Conservation (phyloP, 305 asterid genomes). For the Rubia tinctorum region DNA sequence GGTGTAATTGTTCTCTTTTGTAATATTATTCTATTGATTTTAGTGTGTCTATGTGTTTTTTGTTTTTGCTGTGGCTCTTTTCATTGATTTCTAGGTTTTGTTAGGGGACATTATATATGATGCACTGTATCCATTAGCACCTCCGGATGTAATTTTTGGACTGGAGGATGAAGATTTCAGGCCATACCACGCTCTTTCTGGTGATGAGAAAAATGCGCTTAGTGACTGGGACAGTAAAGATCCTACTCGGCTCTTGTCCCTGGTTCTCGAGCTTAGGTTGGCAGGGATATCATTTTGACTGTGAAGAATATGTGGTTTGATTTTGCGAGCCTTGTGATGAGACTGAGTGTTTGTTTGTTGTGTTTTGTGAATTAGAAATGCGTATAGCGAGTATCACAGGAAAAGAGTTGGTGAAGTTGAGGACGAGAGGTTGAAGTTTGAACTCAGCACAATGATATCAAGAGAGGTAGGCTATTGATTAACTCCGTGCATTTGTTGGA, state of each 20-base stretch:
- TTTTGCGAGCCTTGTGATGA: neutral
- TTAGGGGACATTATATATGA: conserved; percentile 86
- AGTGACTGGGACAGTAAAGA: conserved; percentile 78
- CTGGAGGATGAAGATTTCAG: conserved; percentile 68
- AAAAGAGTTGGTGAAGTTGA: conserved; percentile 68
- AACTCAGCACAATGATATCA: conserved; percentile 71
- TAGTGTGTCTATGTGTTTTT: too few species aligned
- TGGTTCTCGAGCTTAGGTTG: conserved; percentile 78
- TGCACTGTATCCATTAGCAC: conserved; percentile 77
- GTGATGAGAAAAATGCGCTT: conserved; percentile 39
- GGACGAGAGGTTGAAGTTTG: conserved; percentile 82
- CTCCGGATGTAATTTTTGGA: conserved; percentile 82
- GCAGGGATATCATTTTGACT: neutral
- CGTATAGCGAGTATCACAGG: conserved; percentile 65
- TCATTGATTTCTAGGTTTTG: conserved; percentile 1
- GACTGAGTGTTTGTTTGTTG: conserved; percentile 13
- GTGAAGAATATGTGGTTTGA: neutral
- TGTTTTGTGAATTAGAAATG: conserved; percentile 41
- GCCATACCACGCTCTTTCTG: conserved; percentile 36
- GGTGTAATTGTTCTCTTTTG: conserved; percentile 47
- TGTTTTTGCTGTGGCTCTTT: too few species aligned
- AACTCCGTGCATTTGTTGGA: conserved; percentile 3
- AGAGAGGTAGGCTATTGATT: conserved; percentile 64
- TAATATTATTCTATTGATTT: neutral
- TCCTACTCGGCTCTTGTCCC: conserved; percentile 56